Conservation (phyloP, 2,329 filamentous ascomycete species). For the Stachybotrys echinatus region DNA sequence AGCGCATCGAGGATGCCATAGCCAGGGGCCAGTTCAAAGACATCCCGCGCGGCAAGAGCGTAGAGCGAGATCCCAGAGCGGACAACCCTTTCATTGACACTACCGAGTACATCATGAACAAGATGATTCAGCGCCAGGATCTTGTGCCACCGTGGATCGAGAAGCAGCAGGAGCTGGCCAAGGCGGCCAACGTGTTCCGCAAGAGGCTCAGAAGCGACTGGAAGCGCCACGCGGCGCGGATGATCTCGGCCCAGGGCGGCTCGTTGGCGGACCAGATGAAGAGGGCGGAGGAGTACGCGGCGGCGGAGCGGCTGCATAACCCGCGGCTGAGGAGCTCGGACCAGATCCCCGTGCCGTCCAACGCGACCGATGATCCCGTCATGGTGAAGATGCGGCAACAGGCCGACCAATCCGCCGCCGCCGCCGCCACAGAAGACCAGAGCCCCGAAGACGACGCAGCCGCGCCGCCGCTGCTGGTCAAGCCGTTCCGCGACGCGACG, state of each 20-base stretch:
- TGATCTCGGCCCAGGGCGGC: conserved; percentile 74
- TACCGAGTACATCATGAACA: conserved; percentile 97
- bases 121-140: conserved; percentile 94
- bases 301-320: conserved; percentile 64
- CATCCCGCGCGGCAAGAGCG: conserved; percentile 71
- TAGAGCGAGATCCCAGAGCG: conserved; percentile 77
- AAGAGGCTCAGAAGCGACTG: conserved; percentile 73
- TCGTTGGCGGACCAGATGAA: conserved; percentile 67
- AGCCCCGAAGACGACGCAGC: conserved; percentile 3
- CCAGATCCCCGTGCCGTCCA: conserved; percentile 41
- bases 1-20: conserved; percentile 90
- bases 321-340: conserved; percentile 40
- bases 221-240: conserved; percentile 73
- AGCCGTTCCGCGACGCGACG: conserved; percentile 70
- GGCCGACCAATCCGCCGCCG: conserved; percentile 8
- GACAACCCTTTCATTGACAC: conserved; percentile 90
- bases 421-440: conserved; percentile 5
- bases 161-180: conserved; percentile 86
- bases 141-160: conserved; percentile 98
- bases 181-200: conserved; percentile 65
- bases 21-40: conserved; percentile 83
- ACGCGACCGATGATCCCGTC: conserved; percentile 40
- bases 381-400: conserved; percentile 40
- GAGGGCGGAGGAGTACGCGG: conserved; percentile 67
- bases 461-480: conserved; percentile 28